Base-by-base conservation (phyloP, 148 eudicot genomes). In the Amaranthus hypochondriacus region DNA sequence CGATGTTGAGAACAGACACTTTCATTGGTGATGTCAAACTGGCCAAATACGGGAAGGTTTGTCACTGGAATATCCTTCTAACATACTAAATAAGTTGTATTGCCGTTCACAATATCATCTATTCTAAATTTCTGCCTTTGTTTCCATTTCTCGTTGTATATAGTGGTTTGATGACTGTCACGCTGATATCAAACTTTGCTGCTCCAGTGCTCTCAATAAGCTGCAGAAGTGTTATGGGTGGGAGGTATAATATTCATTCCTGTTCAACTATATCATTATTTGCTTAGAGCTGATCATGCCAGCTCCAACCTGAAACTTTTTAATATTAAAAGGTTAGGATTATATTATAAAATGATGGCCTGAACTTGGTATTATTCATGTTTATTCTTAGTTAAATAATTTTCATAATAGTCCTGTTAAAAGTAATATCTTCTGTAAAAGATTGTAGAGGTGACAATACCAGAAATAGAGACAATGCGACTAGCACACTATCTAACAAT, bases 101-200 rank as follows among this genome's bases (percentile, higher is more conserved):
- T 73, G 49, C 39, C 3, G 46, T 11, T 10, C 13, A 63, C 50
- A 44, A 21, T 18, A 6, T 60, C 18, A 21, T 15, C 5, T 49
- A 49, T 21, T 52, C 21, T 21, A 12, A 18, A 67, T 46, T 67
- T 51, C 56, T 3, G n/a, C 15, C 53, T 46, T 46, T 62, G 11
- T 48, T 42, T 61, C 7, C 62, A 3, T 54, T 72, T 10, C 64
- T 50, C 48, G 59, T 48, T 70, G 68, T 48, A 66, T 64, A 65
- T 54, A 96, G 97, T 96, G 99, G 99, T 96, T 96, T 75, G 77
- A 87, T 66, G 99, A 92, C 70, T 89, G 96, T 87, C 83, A 82
- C 39, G 73, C 85, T 53, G 97, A 92, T 57, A 87, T 96, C 74
- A 85, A 73, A 77, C 72, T 48, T 48, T 92, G 90, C 66, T 96